Conservation (phyloP, 225 moss, liverwort and hornwort species). For the Physcomitrium patens region DNA sequence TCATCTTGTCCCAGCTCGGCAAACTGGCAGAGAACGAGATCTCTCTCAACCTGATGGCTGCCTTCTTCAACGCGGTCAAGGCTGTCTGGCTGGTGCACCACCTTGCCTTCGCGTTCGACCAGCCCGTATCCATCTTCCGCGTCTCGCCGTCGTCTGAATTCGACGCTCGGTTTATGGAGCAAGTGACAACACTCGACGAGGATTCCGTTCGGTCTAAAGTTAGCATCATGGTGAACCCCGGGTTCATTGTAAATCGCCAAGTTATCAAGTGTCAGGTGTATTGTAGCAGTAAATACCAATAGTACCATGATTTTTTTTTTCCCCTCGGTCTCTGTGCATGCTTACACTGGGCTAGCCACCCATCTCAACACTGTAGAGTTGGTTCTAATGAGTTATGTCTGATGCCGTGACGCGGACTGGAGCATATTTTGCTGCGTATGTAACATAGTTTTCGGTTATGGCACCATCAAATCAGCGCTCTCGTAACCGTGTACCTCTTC, state of each 20-base stretch:
- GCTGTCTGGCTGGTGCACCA: constrained; percentile 60
- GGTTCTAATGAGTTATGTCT: too few species aligned
- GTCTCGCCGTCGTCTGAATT: constrained; percentile 45
- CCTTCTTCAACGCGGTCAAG: constrained; percentile 52
- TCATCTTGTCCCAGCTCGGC: constrained; percentile 52
- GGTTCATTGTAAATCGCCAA: constrained; percentile 48
- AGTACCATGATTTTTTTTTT: background rate
- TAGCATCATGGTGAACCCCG: constrained; percentile 53
- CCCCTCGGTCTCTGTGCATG: too few species aligned
- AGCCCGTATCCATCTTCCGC: constrained; percentile 51
- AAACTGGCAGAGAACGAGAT: constrained; percentile 38
- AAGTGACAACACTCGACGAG: constrained; percentile 37
- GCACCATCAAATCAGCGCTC: too few species aligned
- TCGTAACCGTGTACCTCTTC: too few species aligned
- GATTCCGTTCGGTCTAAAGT: constrained; percentile 35
- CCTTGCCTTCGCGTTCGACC: constrained; percentile 50
- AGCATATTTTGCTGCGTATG: too few species aligned
- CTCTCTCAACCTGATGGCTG: constrained; percentile 32
- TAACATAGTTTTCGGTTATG: background rate
- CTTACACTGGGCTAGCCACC: too few species aligned
- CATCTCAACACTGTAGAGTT: too few species aligned
- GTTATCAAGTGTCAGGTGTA: constrained; percentile 60
- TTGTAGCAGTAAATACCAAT: constrained; percentile 32
- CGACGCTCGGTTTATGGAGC: constrained; percentile 53
- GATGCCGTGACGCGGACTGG: too few species aligned